phyloP scores from a whole-genome alignment of 495 filamentous ascomycete species.

The Letharia lupina region DNA sequence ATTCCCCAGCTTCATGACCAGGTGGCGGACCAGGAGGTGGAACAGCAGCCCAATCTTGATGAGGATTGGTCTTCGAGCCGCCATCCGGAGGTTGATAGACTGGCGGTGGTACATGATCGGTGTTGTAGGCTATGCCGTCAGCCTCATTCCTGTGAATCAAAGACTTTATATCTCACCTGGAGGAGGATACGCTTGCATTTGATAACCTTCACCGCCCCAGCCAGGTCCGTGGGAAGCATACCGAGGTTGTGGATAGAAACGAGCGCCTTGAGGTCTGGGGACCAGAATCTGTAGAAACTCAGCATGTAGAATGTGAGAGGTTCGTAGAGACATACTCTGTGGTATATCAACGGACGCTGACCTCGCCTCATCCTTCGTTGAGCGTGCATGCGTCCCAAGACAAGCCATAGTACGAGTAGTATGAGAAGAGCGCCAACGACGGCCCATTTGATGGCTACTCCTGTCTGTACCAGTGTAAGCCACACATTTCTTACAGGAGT shows the following conservation, averaged over 20 bases:
- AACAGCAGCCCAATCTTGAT: constrained; percentile 32
- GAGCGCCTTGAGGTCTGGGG: constrained; percentile 43
- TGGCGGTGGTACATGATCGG: constrained; percentile 41
- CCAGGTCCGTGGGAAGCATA: constrained; percentile 36
- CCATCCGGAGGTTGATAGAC: constrained; percentile 47
- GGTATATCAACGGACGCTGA: constrained; percentile 53
- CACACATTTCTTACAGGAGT: not conserved
- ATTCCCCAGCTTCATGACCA: constrained; percentile 9
- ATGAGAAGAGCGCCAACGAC: constrained; percentile 48
- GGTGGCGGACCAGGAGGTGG: constrained; percentile 22
- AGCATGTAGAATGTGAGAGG: constrained; percentile 3
- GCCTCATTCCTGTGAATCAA: not conserved
- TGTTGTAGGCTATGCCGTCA: constrained; percentile 30
- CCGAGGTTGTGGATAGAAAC: constrained; percentile 38
- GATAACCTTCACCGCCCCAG: constrained; percentile 39
- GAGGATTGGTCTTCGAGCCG: constrained; percentile 49
- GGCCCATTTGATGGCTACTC: constrained; percentile 58
- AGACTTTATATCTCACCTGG: constrained; percentile 17
- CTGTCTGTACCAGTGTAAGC: constrained; percentile 35
- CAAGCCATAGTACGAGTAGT: constrained; percentile 45
- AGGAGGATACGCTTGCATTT: constrained; percentile 51
- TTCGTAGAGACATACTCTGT: constrained; percentile 46
- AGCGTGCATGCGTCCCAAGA: constrained; percentile 57
- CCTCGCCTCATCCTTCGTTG: constrained; percentile 54
- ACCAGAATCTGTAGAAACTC: constrained; percentile 50